Evolutionary conservation across 129 eudicot species (phyloP), one percentile per base, ranked within the genome.

Genomic region (Centrapalus pauciflorus): DNA sequence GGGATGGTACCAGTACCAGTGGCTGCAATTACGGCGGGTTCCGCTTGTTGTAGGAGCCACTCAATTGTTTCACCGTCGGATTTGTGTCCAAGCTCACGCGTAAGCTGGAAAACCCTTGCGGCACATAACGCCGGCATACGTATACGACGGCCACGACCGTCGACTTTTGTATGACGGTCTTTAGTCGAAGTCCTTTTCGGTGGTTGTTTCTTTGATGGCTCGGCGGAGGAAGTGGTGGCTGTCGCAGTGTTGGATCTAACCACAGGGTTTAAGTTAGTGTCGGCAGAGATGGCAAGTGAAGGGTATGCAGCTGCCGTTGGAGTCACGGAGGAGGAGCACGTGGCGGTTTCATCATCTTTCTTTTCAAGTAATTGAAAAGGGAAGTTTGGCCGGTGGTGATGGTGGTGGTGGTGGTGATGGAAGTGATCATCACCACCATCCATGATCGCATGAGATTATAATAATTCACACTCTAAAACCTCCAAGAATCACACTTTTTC

Each of bases 81-180:
- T 48, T 92, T 92, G 78, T 92, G 98, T 34, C 98, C 98, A 13
- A 92, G 85, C 32, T 92, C 98, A 0, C 96, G 86, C 1, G 98
- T 92, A 12, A 92, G 91, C 45, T 93, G 99, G 78, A 93, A 93
- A 64, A 93, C 99, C 83, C 99, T 82, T 25, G 99, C 99, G 0
- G 99, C 99, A 48, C 99, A 93, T 14, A 93, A 78, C 1, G 99
- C 99, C 1, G 99, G 99, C 99, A 93, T 93, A 54, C 99, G 96
- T 79, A 93, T 93, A 30, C 99, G 89, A 38, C 99, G 80, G 43
- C 99, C 99, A 1, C 99, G 85, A 32, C 99, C 99, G 68, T 93
- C 99, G 16, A 93, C 99, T 32, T 93, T 93, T 0, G 99, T 93
- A 72, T 93, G 99, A 0, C 99, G 79, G 58, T 93, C 99, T 66